Evolutionary conservation across 2,329 filamentous ascomycete species (phyloP).

Genomic region (Neofusicoccum cordaticola): DNA sequence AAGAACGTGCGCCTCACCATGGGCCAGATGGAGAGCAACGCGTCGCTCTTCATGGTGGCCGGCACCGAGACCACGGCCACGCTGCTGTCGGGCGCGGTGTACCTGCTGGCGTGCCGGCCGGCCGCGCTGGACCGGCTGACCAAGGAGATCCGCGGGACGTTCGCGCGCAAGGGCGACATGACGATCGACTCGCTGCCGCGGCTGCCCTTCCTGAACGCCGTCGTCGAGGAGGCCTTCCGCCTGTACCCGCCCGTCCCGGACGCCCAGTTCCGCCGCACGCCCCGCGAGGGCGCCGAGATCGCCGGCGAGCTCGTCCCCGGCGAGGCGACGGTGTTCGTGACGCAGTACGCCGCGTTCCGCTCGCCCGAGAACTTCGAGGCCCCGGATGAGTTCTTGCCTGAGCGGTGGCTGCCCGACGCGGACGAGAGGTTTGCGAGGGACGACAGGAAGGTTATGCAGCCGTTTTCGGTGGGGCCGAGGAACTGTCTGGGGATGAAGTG

Average conservation of each 20-base stretch:
- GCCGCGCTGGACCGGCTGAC: not conserved
- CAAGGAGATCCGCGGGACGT: not conserved
- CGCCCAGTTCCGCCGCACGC: conserved; percentile 28
- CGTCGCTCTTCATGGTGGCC: conserved; percentile 29
- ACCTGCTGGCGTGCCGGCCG: conserved; percentile 30
- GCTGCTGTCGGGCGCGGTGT: conserved; percentile 29
- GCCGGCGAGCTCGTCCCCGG: conserved; percentile 22
- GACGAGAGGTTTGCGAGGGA: conserved; percentile 26
- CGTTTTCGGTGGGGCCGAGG: conserved; percentile 29
- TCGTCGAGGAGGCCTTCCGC: conserved; percentile 43
- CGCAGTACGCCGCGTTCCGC: conserved; percentile 27
- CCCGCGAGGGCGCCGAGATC: conserved; percentile 27
- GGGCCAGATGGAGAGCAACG: conserved; percentile 22
- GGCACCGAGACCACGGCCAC: conserved; percentile 44
- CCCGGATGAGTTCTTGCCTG: conserved; percentile 28
- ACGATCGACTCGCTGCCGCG: not conserved
- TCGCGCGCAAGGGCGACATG: not conserved
- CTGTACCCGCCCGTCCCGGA: conserved; percentile 44
- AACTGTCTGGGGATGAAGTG: conserved; percentile 35
- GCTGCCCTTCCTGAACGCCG: conserved; percentile 16
- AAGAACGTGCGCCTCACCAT: conserved; percentile 14
- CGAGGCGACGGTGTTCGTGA: conserved; percentile 19
- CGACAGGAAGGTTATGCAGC: conserved; percentile 23
- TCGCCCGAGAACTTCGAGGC: conserved; percentile 26
- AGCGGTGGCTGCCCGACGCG: conserved; percentile 31